Conservation (phyloP, 352 stramenopile genomes). For the Pythium phragmitis region DNA sequence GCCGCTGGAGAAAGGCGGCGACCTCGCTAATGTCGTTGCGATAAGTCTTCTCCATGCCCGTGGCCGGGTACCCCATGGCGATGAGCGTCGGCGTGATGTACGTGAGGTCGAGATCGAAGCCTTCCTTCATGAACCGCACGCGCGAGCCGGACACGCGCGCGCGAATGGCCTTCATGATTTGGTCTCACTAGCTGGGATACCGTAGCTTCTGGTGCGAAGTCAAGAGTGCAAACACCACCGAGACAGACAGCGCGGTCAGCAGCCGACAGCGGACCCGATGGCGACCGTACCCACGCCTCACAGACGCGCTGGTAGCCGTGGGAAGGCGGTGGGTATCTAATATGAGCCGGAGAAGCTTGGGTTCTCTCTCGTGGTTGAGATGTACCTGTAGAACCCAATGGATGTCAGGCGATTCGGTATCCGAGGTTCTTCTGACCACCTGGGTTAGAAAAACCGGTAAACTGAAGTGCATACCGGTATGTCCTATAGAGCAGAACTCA, state of each 20-base stretch:
- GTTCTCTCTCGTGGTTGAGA: background rate
- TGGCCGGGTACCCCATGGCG: conserved; percentile 81
- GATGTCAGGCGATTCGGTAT: background rate
- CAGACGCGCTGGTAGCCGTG: background rate
- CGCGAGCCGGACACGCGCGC: conserved; percentile 76
- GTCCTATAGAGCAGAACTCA: background rate
- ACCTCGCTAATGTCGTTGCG: conserved; percentile 85
- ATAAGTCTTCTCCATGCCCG: conserved; percentile 83
- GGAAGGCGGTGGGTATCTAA: background rate
- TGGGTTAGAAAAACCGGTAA: conserved; percentile 6
- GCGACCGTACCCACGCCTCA: background rate
- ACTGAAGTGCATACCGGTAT: conserved; percentile 6
- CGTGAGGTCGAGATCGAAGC: conserved; percentile 83
- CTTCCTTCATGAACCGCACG: conserved; percentile 81
- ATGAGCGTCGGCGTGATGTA: conserved; percentile 83
- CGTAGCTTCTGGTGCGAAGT: background rate
- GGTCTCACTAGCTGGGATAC: background rate
- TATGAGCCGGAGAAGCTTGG: background rate
- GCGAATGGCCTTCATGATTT: conserved; percentile 73
- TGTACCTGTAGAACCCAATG: background rate
- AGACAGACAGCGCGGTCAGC: background rate
- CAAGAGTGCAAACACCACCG: background rate
- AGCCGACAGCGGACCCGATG: background rate
- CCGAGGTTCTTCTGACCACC: conserved; percentile 20
- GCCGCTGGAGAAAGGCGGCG: conserved; percentile 61